Conservation (phyloP, 805 yeast species). For the Sugiyamaella chiloensis region DNA sequence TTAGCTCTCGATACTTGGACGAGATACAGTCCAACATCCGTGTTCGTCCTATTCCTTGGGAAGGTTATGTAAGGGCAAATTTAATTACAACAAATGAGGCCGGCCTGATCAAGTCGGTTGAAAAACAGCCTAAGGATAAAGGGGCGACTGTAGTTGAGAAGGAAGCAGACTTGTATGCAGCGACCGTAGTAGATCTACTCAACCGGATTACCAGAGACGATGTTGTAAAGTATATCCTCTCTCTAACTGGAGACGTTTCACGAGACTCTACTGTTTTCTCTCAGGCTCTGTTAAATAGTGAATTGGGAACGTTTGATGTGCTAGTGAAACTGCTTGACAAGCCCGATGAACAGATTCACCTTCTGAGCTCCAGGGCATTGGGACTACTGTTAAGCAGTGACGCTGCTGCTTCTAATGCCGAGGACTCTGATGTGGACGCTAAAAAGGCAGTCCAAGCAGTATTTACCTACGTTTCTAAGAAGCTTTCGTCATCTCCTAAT, state of each 20-base stretch:
- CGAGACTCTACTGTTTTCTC: conserved; percentile 29
- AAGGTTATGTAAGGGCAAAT: conserved; percentile 75
- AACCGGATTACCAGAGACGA: conserved; percentile 56
- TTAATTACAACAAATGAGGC: conserved; percentile 69
- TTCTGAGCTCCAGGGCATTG: conserved; percentile 55
- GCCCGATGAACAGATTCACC: conserved; percentile 54
- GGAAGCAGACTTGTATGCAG: conserved; percentile 51
- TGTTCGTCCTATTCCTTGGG: conserved; percentile 88
- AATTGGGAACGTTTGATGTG: conserved; percentile 48
- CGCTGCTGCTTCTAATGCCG: conserved; percentile 7
- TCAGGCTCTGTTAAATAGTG: conserved; percentile 41
- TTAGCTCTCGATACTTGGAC: conserved; percentile 30
- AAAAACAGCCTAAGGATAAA: conserved; percentile 40
- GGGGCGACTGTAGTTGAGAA: conserved; percentile 30
- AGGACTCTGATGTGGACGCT: conserved; percentile 32
- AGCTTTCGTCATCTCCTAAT: conserved; percentile 38
- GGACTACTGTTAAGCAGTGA: conserved; percentile 42
- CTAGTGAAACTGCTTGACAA: conserved; percentile 46
- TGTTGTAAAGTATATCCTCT: conserved; percentile 61
- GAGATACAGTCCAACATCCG: conserved; percentile 54
- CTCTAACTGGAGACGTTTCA: conserved; percentile 55
- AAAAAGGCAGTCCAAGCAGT: conserved; percentile 36
- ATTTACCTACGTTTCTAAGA: conserved; percentile 29
- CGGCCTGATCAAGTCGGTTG: conserved; percentile 51
- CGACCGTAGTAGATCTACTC: conserved; percentile 53